Conservation (phyloP, 73 alveolate species). For the Uronychia setigera region DNA sequence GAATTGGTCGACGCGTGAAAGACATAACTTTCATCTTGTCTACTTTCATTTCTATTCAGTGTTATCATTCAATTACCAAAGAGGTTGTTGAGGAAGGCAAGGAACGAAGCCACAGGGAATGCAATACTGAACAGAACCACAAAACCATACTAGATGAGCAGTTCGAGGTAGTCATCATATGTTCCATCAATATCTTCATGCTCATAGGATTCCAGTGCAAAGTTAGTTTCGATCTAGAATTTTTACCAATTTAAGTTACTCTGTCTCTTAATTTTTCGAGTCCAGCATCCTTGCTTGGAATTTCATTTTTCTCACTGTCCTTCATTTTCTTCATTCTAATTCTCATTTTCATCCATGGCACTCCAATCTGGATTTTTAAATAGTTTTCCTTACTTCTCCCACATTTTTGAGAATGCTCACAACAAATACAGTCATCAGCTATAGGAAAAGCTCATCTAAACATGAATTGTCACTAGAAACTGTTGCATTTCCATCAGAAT, state of each 20-base stretch:
- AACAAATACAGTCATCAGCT: neutral
- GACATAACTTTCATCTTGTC: slow-evolving; percentile 24
- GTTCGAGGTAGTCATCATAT: slow-evolving; percentile 63
- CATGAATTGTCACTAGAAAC: neutral
- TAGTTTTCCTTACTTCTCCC: slow-evolving; percentile 1
- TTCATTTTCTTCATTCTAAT: neutral
- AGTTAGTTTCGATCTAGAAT: neutral
- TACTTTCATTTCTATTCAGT: slow-evolving; percentile 71
- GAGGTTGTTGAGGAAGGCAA: slow-evolving; percentile 69
- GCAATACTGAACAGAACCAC: slow-evolving; percentile 82
- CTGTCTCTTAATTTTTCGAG: neutral
- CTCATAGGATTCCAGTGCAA: neutral
- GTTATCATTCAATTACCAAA: too few species aligned
- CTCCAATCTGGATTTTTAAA: slow-evolving; percentile 20
- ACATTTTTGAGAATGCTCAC: neutral
- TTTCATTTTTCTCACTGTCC: slow-evolving; percentile 11
- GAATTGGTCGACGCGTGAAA: slow-evolving; percentile 14
- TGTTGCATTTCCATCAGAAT: neutral
- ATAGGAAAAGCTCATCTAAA: neutral
- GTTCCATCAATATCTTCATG: slow-evolving; percentile 25
- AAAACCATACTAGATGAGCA: slow-evolving; percentile 76
- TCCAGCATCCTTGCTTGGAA: too few species aligned
- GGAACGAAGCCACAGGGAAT: slow-evolving; percentile 74
- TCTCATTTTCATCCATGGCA: slow-evolving; percentile 11
- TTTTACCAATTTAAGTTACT: neutral